These are phyloP conservation scores for Hirsutella rhossiliensis DNA, from an alignment of 2,329 filamentous ascomycete genomes.

Conservation along the genomic window DNA sequence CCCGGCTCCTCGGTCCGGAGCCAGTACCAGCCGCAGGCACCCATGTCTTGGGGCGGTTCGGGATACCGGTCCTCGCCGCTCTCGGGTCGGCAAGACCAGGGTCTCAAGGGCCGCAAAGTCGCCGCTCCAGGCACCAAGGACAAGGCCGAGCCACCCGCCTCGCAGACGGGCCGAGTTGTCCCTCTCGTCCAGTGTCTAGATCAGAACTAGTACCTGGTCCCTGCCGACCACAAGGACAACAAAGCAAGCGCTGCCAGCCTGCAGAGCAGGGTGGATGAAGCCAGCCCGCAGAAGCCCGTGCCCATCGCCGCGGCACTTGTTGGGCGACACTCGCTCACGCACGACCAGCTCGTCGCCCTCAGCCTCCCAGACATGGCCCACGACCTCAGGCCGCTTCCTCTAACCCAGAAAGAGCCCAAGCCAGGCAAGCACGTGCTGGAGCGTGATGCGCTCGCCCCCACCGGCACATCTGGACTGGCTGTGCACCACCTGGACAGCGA, in stretches of 20 bases:
- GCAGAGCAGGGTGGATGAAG: neutral
- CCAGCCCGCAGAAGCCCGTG: neutral
- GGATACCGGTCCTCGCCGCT: neutral
- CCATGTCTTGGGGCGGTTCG: slow-evolving; percentile 10
- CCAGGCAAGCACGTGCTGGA: slow-evolving; percentile 3
- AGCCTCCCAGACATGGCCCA: slow-evolving; percentile 1
- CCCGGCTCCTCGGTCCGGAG: slow-evolving; percentile 2
- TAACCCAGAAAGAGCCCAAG: neutral
- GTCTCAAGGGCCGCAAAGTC: neutral
- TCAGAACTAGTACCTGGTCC: slow-evolving; percentile 8
- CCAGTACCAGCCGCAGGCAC: slow-evolving; percentile 9
- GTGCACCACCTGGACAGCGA: slow-evolving; percentile 5
- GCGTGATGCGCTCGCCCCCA: slow-evolving; percentile 2
- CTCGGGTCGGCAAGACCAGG: neutral
- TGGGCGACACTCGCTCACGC: slow-evolving; percentile 4
- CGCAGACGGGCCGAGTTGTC: neutral
- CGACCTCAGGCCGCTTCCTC: slow-evolving; percentile 4
- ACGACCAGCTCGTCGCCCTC: slow-evolving; percentile 3
- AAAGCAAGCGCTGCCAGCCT: neutral
- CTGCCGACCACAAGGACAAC: neutral
- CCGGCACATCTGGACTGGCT: neutral
- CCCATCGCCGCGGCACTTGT: slow-evolving; percentile 1
- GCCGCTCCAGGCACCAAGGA: neutral
- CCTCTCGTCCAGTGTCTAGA: slow-evolving; percentile 5
- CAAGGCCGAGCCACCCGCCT: neutral